Conservation (phyloP, 148 eudicot genomes). For the Chenopodium quinoa region DNA sequence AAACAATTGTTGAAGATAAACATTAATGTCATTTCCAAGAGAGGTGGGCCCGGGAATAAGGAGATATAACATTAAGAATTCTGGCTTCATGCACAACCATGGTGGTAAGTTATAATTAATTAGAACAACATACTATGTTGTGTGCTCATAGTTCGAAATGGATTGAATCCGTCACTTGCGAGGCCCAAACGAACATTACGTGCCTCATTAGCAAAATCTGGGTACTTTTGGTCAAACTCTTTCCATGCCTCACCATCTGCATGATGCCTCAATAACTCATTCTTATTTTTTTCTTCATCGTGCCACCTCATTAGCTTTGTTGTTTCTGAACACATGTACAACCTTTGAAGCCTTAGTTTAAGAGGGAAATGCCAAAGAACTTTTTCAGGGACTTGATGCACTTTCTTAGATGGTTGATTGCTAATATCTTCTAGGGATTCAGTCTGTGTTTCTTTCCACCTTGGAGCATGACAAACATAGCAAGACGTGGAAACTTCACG, state of each 20-base stretch:
- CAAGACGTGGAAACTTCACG: too few species aligned
- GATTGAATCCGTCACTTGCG: not conserved
- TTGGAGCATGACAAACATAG: too few species aligned
- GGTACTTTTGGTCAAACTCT: not conserved
- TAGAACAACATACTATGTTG: not conserved
- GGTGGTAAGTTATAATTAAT: constrained; percentile 6
- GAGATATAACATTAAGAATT: not conserved
- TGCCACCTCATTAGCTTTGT: not conserved
- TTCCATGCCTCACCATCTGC: not conserved
- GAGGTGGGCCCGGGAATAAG: not conserved
- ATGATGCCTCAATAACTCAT: not conserved
- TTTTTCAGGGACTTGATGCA: not conserved
- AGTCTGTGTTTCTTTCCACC: not conserved
- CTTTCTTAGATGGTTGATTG: not conserved
- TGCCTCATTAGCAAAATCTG: not conserved
- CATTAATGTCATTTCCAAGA: too few species aligned
- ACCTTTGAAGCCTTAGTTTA: not conserved
- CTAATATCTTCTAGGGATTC: not conserved
- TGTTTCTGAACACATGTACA: too few species aligned
- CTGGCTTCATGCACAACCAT: not conserved
- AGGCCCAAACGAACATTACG: not conserved
- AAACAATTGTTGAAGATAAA: too few species aligned
- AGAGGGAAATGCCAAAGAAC: constrained; percentile 1
- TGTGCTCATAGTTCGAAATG: too few species aligned
- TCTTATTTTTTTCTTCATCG: not conserved